Conservation (phyloP, 495 filamentous ascomycete genomes). For the Xeromyces bisporus region DNA sequence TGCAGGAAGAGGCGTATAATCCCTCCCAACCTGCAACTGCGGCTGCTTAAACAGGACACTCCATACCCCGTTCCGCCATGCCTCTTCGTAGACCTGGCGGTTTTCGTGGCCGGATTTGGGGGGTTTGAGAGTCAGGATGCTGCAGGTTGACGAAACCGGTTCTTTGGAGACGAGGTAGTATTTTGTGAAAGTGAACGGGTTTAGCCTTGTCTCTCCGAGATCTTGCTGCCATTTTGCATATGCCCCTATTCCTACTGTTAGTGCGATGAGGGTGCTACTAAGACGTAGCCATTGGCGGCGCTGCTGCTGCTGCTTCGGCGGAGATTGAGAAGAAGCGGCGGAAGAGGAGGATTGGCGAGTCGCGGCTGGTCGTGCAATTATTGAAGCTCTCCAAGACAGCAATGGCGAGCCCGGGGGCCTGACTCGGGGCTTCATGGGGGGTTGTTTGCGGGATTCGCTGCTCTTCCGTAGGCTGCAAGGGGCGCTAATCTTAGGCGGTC, state of each 20-base stretch:
- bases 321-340: constrained; percentile 7
- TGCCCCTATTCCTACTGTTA: constrained; percentile 21
- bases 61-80: constrained; percentile 51
- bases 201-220: constrained; percentile 14
- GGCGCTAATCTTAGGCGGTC: background rate
- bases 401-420: constrained; percentile 4
- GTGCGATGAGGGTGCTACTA: constrained; percentile 14
- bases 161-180: constrained; percentile 50
- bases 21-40: constrained; percentile 69
- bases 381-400: no score
- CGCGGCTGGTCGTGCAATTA: constrained; percentile 4
- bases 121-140: constrained; percentile 53
- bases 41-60: constrained; percentile 89
- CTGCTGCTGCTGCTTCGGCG: constrained; percentile 19
- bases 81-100: constrained; percentile 27
- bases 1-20: constrained; percentile 75
- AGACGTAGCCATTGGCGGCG: constrained; percentile 21
- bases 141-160: constrained; percentile 54
- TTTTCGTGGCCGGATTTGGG: constrained; percentile 21
- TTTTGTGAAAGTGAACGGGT: constrained; percentile 44
- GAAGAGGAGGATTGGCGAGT: constrained; percentile 12
- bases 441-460: no score
- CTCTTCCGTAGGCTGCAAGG: background rate
- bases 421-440: constrained; percentile 15
- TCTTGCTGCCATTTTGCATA: constrained; percentile 19